These are phyloP conservation scores for Cladosporium phlei DNA, from an alignment of 2,329 filamentous ascomycete genomes.

Conservation along the genomic window DNA sequence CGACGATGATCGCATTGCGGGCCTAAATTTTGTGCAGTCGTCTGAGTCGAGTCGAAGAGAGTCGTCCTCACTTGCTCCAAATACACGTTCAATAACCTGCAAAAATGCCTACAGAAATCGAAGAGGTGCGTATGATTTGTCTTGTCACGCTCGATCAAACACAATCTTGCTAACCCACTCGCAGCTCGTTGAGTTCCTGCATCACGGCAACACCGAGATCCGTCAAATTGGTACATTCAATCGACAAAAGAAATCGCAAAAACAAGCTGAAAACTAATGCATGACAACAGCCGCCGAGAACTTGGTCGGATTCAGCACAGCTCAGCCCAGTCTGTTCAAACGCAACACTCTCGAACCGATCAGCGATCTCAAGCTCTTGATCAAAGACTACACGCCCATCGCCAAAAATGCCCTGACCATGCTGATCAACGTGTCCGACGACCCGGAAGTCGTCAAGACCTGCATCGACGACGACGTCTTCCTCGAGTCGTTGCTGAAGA, in stretches of 20 bases:
- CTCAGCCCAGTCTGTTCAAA: constrained; percentile 80
- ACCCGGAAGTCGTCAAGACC: constrained; percentile 67
- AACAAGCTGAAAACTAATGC: constrained; percentile 16
- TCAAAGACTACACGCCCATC: constrained; percentile 84
- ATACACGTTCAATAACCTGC: too few relatives aligned
- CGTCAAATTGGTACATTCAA: constrained; percentile 62
- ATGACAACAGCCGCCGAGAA: constrained; percentile 66
- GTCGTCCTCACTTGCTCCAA: too few relatives aligned
- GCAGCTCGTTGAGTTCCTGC: constrained; percentile 87
- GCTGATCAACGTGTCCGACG: constrained; percentile 77
- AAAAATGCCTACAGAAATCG: constrained; percentile 14
- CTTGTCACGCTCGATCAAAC: background rate
- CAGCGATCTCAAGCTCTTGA: constrained; percentile 79
- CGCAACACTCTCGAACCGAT: constrained; percentile 70
- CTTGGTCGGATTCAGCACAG: constrained; percentile 75
- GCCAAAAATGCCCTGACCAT: constrained; percentile 90
- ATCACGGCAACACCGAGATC: constrained; percentile 86
- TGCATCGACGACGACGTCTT: constrained; percentile 78
- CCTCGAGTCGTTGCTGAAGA: constrained; percentile 64
- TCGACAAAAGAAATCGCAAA: background rate
- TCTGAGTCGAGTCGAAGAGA: too few relatives aligned
- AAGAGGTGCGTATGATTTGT: constrained; percentile 1
- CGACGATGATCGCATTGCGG: too few relatives aligned
- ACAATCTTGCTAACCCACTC: constrained; percentile 16
- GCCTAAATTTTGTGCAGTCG: too few relatives aligned